Conservation (phyloP, 805 yeast genomes). For the Wickerhamiella spandovensis region DNA sequence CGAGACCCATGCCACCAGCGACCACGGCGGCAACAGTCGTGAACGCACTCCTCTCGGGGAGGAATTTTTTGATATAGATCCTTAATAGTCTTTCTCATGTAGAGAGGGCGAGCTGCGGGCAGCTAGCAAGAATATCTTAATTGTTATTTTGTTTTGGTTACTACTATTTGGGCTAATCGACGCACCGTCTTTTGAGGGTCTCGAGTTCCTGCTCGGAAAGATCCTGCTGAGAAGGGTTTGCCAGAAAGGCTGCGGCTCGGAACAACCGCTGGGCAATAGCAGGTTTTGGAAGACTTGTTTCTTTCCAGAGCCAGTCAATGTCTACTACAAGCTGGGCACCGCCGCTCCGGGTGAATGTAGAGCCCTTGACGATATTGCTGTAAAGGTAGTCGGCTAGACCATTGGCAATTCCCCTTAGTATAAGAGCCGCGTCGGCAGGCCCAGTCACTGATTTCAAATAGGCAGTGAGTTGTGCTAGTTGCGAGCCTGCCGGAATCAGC, state of each 20-base stretch:
- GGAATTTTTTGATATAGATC: not conserved
- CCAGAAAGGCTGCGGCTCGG: constrained; percentile 1
- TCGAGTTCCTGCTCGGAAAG: not conserved
- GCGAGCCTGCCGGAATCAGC: not conserved
- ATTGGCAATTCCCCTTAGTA: constrained; percentile 13
- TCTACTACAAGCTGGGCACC: constrained; percentile 27
- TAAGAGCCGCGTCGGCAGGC: not conserved
- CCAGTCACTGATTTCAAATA: not conserved
- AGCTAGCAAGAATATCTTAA: too few species aligned
- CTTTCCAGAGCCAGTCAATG: constrained; percentile 22
- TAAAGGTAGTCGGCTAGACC: constrained; percentile 28
- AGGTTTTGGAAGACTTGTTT: not conserved
- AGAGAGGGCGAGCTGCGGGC: too few species aligned
- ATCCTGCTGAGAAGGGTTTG: not conserved
- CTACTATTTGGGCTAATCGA: too few species aligned
- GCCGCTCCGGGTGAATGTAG: constrained; percentile 26
- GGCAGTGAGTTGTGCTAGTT: not conserved
- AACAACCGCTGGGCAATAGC: not conserved
- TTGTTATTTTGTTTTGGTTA: too few species aligned
- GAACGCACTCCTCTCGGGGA: not conserved
- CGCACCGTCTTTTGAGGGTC: not conserved
- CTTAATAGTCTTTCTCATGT: not conserved
- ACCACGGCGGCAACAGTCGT: not conserved
- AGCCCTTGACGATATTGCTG: constrained; percentile 28
- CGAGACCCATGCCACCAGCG: not conserved